These are phyloP conservation scores for Fusarium cyanostomum DNA, from an alignment of 2,329 filamentous ascomycete genomes.

Conservation along the genomic window DNA sequence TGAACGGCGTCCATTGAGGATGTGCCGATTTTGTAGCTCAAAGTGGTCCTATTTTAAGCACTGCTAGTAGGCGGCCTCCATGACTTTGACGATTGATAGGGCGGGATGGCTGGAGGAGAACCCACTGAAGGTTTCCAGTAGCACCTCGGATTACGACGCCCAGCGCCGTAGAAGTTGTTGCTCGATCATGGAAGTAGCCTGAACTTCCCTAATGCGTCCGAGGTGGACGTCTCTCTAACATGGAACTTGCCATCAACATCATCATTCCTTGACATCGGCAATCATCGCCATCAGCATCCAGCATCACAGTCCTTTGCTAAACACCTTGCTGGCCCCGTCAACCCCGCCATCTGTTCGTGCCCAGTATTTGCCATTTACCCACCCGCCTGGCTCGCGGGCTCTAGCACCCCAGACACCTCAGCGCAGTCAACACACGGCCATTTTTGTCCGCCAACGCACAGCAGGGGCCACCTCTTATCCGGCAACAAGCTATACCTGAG, in stretches of 20 bases:
- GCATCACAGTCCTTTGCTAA: constrained; percentile 3
- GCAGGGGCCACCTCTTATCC: constrained; percentile 20
- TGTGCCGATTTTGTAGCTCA: no score
- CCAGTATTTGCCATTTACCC: constrained; percentile 25
- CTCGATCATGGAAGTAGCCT: not conserved
- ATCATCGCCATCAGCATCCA: not conserved
- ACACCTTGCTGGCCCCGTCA: not conserved
- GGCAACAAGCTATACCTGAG: not conserved
- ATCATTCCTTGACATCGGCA: not conserved
- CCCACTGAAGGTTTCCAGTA: not conserved
- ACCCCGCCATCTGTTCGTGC: constrained; percentile 23
- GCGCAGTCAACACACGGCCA: not conserved
- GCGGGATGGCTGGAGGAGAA: not conserved
- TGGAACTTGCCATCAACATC: not conserved
- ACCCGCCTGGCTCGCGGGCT: constrained; percentile 36
- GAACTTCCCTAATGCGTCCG: not conserved
- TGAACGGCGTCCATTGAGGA: no score
- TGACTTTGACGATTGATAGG: not conserved
- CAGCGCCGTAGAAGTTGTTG: not conserved
- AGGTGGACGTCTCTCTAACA: not conserved
- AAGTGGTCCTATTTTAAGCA: not conserved
- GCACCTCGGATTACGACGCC: constrained; percentile 1
- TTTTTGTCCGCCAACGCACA: constrained; percentile 8
- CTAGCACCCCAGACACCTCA: constrained; percentile 17
- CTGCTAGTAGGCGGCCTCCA: not conserved